Evolutionary conservation across 2,329 filamentous ascomycete genomes (phyloP), one percentile per base, ranked within the genome.

Genomic region (Phaeosphaeria sp.): DNA sequence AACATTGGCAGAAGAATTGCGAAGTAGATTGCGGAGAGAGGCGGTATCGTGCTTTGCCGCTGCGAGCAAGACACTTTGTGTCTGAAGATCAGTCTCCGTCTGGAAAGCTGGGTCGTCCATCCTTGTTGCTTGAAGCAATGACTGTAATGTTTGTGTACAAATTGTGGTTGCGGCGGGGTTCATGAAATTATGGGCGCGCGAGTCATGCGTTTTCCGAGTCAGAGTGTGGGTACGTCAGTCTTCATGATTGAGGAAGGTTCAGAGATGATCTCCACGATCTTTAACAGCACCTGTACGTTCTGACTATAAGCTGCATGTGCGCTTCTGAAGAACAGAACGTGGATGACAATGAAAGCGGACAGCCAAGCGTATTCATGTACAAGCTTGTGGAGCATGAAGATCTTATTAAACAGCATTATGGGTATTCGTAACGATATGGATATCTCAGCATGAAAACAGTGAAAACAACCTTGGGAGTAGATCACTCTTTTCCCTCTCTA

Each of bases 21-120:
- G 83, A 60, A 96, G 85, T 7, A 96, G 85, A 55, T 85, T 84
- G 74, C 89, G 89, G 43, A 97, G 84, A 50, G 84, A 83, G 36
- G 84, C 76, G 59, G 89, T 78, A 75, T 97, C 84, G 77, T 91
- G 89, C 65, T 89, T 83, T 5, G 88, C 83, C 36, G 89, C 84
- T 21, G 87, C 87, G 48, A 89, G 84, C 53, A 91, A 84, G 64
- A 90, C 85, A 60, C 85, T 82, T 76, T 89, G 86, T 18, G 76
- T 78, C 54, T 72, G 73, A 0, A 81, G 78, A 64, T 83, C 80
- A 7, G 77, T 77, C 58, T 82, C 77, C 1, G 64, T 63, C 11
- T 68, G 67, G 48, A 76, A 75, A 15, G 68, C 72, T 18, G 71
- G 65, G 47, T 76, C 73, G 59, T 75, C 66, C 72, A 75, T 75